phyloP scores from a whole-genome alignment of 768 basidiomycete genomes.

The Boletus pseudo-olivaceus region DNA sequence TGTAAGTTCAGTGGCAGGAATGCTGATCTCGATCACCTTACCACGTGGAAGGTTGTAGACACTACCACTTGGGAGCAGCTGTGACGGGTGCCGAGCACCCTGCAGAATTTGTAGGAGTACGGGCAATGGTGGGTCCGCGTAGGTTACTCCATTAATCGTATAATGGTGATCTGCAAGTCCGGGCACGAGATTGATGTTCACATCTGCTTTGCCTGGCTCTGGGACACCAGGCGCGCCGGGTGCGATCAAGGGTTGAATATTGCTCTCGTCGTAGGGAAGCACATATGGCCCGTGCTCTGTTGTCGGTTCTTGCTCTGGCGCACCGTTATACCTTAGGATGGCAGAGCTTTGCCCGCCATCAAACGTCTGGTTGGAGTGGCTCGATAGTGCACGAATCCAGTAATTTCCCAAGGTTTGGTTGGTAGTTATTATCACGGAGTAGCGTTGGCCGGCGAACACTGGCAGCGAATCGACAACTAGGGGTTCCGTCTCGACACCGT shows the following conservation, averaged over 20 bases:
- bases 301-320: slow-evolving; percentile 26
- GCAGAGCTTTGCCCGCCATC: slow-evolving; percentile 28
- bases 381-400: slow-evolving; percentile 21
- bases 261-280: slow-evolving; percentile 13
- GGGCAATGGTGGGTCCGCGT: slow-evolving; percentile 10
- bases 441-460: slow-evolving; percentile 41
- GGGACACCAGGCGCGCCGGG: slow-evolving; percentile 24
- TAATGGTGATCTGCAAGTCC: neutral
- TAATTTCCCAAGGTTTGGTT: slow-evolving; percentile 42
- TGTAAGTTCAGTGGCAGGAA: slow-evolving; percentile 12
- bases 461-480: slow-evolving; percentile 35
- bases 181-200: slow-evolving; percentile 20
- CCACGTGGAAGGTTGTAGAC: slow-evolving; percentile 14
- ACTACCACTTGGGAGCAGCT: slow-evolving; percentile 12
- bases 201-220: slow-evolving; percentile 21
- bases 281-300: slow-evolving; percentile 15
- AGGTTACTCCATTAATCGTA: slow-evolving; percentile 10
- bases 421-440: slow-evolving; percentile 44
- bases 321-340: slow-evolving; percentile 22
- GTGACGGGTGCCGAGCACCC: slow-evolving; percentile 11
- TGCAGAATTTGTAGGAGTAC: slow-evolving; percentile 25
- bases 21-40: slow-evolving; percentile 17
- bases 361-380: slow-evolving; percentile 27
- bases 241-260: slow-evolving; percentile 18
- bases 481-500: slow-evolving; percentile 38